Base-by-base conservation (phyloP, 768 basidiomycete species). In the Lentinula guzmanii region DNA sequence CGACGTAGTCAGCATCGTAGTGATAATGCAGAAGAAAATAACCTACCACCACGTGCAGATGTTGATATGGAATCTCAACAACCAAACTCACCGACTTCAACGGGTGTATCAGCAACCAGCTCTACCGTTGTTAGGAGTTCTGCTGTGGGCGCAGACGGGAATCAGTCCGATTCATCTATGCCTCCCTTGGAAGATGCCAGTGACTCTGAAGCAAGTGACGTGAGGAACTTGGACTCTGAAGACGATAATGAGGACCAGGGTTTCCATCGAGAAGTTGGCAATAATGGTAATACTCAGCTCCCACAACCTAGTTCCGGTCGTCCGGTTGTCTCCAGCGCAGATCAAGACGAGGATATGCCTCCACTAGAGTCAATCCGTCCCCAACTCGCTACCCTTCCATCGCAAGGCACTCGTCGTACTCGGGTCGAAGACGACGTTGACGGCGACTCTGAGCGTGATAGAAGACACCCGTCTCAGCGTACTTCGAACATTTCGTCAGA, bases 401-500 rank as follows among this genome's bases (percentile, higher is more conserved):
- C 69, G 35, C 33, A 52, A 4, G 68, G 74, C 13, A 64, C 61
- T 28, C 73, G 86, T 46, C 85, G 86, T 24, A 76, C 80, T 16
- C 73, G 86, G 46, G 84, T 86, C 3, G 85, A 87, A 2, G 82
- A 85, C 58, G 86, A 87, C 60, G 77, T 78, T 5, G 86, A 89
- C 63, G 78, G 80, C 6, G 59, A 60, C 52, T 52, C 41, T 34
- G 84, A 84, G 11, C 73, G 86, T 42, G 84, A 88, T 66, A 78
- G 81, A 60, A 79, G 87, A 60, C 86, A 87, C 66, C 86, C 87
- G 16, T 85, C 84, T 21, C 80, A 87, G 69, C 82, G 87, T 54
- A 71, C 75, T 57, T 35, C 11, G 1, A n/a, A 8, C 39, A 67
- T 53, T 28, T 62, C 67, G 52, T 65, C 62, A 63, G 70, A 67